Conservation (phyloP, 73 alveolate genomes). For the Tetrahymena elliotti region DNA sequence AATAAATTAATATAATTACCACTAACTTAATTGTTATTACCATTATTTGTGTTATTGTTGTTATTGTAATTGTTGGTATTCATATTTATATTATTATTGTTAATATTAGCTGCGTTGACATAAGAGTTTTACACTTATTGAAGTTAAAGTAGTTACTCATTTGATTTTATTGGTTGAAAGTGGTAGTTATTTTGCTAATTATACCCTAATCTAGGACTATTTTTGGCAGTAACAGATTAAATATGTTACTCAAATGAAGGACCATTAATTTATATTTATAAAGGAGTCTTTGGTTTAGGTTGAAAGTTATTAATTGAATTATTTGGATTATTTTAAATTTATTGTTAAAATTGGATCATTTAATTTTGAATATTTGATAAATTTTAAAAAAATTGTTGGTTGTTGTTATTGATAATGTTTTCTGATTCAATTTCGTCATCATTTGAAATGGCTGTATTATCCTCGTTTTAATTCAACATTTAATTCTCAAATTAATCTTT, state of each 20-base stretch:
- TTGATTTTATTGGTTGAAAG: not conserved
- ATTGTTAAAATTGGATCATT: too few relatives aligned
- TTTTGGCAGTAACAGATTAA: not conserved
- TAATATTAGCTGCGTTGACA: too few relatives aligned
- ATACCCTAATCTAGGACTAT: not conserved
- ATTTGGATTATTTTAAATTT: not conserved
- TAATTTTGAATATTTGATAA: not conserved
- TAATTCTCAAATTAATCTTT: not conserved
- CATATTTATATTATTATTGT: too few relatives aligned
- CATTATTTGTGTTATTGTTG: not conserved
- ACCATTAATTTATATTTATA: not conserved
- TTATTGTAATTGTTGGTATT: too few relatives aligned
- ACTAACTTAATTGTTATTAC: not conserved
- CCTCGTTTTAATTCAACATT: not conserved
- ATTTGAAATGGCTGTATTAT: not conserved
- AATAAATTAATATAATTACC: not conserved
- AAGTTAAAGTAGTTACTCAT: not conserved
- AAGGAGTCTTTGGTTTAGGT: not conserved
- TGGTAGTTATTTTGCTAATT: not conserved
- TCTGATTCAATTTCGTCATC: not conserved
- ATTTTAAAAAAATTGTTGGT: too few relatives aligned
- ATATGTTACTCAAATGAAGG: not conserved
- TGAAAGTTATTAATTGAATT: not conserved
- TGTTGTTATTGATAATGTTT: too few relatives aligned
- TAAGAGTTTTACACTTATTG: not conserved